Evolutionary conservation across 2,329 filamentous ascomycete genomes (phyloP).

Genomic region (Cercospora sp.): DNA sequence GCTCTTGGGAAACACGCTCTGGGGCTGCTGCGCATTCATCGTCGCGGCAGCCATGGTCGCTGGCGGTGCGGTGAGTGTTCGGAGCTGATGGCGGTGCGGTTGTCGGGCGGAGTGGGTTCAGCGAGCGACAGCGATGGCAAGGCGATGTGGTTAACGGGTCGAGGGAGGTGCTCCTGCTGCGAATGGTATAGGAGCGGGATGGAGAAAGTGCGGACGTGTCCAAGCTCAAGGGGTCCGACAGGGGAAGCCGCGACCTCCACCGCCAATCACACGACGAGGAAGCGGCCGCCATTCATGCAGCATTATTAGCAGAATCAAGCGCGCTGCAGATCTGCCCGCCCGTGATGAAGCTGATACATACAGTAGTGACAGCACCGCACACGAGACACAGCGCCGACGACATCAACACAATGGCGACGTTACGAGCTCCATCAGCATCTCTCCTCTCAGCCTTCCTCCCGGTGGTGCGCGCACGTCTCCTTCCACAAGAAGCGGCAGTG

Average conservation of each 20-base stretch:
- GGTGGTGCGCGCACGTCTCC: constrained; percentile 45
- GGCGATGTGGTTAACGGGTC: constrained; percentile 17
- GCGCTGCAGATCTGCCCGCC: not conserved
- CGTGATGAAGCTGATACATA: constrained; percentile 1
- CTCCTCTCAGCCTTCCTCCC: constrained; percentile 58
- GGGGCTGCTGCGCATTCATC: constrained; percentile 55
- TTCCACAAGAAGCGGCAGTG: constrained; percentile 49
- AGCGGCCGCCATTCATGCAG: constrained; percentile 21
- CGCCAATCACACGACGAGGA: constrained; percentile 20
- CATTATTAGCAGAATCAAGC: constrained; percentile 10
- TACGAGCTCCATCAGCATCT: constrained; percentile 43
- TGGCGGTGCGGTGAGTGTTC: not conserved
- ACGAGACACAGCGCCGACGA: constrained; percentile 7
- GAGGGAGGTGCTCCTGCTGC: constrained; percentile 14
- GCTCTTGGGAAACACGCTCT: constrained; percentile 79
- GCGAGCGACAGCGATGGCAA: constrained; percentile 14
- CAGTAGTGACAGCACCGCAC: not conserved
- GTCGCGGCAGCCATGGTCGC: constrained; percentile 26
- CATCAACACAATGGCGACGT: constrained; percentile 40
- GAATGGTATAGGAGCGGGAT: constrained; percentile 14
- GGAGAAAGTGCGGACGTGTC: constrained; percentile 25
- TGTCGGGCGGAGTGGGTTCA: not conserved
- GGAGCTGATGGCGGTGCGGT: constrained; percentile 8
- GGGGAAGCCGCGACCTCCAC: constrained; percentile 17
- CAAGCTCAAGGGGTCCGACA: constrained; percentile 27